phyloP scores from a whole-genome alignment of 495 filamentous ascomycete genomes.

The Peziza echinospora region DNA sequence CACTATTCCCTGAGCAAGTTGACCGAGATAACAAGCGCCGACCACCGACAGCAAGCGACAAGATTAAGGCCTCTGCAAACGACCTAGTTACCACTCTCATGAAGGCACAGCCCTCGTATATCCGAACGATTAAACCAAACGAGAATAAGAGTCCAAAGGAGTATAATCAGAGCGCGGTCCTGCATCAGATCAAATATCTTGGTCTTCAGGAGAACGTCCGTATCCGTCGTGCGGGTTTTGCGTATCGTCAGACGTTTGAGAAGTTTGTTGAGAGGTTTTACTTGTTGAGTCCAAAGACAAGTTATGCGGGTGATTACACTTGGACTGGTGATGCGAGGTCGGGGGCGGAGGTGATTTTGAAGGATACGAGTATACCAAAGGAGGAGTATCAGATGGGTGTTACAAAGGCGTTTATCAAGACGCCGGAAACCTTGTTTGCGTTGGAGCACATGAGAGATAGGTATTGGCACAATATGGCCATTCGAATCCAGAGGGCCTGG shows the following conservation, averaged over 20 bases:
- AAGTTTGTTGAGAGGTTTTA: slow-evolving; percentile 98
- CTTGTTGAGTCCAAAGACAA: slow-evolving; percentile 79
- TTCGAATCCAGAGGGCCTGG: slow-evolving; percentile 92
- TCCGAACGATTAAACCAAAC: slow-evolving; percentile 98
- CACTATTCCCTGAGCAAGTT: slow-evolving; percentile 76
- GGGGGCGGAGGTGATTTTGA: slow-evolving; percentile 82
- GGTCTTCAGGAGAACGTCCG: slow-evolving; percentile 97
- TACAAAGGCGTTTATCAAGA: slow-evolving; percentile 95
- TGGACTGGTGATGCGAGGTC: slow-evolving; percentile 74
- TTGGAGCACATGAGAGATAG: slow-evolving; percentile 92
- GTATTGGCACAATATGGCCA: slow-evolving; percentile 99
- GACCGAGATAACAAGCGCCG: slow-evolving; percentile 89
- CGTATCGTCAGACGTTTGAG: slow-evolving; percentile 92
- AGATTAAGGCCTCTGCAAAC: slow-evolving; percentile 92
- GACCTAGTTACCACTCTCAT: slow-evolving; percentile 86
- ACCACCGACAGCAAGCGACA: slow-evolving; percentile 87
- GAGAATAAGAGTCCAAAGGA: slow-evolving; percentile 90
- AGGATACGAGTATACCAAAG: slow-evolving; percentile 79
- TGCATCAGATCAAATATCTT: slow-evolving; percentile 99
- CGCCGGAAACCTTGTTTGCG: slow-evolving; percentile 90
- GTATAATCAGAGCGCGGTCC: slow-evolving; percentile 74
- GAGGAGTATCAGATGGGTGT: slow-evolving; percentile 97
- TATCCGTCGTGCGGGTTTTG: slow-evolving; percentile 89
- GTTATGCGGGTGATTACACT: slow-evolving; percentile 90
- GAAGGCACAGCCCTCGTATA: slow-evolving; percentile 93